A percentile compares a stretch with the other conserved stretches of the same genome.
Conservation (phyloP, 306 rosid species). For the Canavalia ensiformis region DNA sequence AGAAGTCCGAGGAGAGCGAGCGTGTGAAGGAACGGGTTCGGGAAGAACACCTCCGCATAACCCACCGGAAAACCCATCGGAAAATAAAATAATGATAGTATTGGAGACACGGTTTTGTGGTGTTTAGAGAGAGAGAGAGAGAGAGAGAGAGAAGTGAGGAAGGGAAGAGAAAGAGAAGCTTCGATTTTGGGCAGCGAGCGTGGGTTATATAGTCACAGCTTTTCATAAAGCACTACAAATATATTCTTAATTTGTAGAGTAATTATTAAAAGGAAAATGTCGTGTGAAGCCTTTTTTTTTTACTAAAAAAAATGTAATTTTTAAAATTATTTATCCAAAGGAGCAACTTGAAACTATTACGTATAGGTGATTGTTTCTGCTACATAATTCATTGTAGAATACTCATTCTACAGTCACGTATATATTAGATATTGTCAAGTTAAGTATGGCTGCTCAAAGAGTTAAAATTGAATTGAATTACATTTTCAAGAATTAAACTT, state of each 20-base stretch:
- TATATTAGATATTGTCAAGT: too few relatives aligned
- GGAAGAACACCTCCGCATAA: conserved; percentile 77
- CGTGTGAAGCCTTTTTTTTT: neutral
- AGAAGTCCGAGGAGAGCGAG: conserved; percentile 76
- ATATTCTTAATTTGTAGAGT: neutral
- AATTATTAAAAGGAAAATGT: neutral
- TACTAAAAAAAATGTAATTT: too few relatives aligned
- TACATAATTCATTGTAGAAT: too few relatives aligned
- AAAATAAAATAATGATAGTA: neutral
- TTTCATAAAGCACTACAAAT: neutral
- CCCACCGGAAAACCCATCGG: conserved; percentile 89
- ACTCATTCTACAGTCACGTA: too few relatives aligned
- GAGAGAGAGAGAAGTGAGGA: neutral
- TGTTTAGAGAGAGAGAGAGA: neutral
- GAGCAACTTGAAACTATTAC: too few relatives aligned
- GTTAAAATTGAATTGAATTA: too few relatives aligned
- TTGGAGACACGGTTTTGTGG: too few relatives aligned
- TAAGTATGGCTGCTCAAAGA: too few relatives aligned
- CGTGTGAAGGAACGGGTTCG: conserved; percentile 71
- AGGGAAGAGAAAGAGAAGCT: conserved; percentile 26
- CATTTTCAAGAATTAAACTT: too few relatives aligned
- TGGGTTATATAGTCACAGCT: neutral
- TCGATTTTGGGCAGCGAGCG: conserved; percentile 21
- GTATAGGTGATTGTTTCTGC: too few relatives aligned
- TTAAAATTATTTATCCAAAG: too few relatives aligned